Evolutionary conservation across 345 rosid species (phyloP).

Genomic region (Carallia pectinifolia): DNA sequence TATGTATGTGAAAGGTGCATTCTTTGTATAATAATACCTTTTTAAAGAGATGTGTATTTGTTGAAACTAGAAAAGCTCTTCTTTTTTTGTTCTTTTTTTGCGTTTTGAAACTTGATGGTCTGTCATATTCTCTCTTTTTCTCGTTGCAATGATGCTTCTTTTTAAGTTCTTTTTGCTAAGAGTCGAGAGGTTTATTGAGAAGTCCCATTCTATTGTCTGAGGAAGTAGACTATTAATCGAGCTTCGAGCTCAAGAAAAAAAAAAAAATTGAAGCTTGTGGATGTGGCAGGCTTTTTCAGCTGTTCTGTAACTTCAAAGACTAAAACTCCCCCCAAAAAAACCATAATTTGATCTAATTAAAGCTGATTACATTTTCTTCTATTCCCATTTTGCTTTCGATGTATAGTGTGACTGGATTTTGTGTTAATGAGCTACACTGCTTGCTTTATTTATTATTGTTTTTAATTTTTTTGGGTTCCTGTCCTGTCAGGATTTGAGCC

Average conservation of each 20-base stretch:
- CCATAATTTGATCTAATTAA: slow-evolving; percentile 30
- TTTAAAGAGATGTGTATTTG: not conserved
- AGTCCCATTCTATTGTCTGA: slow-evolving; percentile 11
- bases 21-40: not conserved
- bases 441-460: not conserved
- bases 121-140: not conserved
- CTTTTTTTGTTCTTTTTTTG: not conserved
- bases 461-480: not conserved
- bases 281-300: slow-evolving; percentile 2
- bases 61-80: not conserved
- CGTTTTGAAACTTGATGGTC: not conserved
- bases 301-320: slow-evolving; percentile 12
- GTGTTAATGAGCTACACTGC: too few species aligned
- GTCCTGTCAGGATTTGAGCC: too few species aligned
- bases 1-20: not conserved
- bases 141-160: slow-evolving; percentile 27
- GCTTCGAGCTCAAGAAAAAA: slow-evolving; percentile 20
- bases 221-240: slow-evolving; percentile 8
- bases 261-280: slow-evolving; percentile 22
- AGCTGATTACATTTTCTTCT: slow-evolving; percentile 13
- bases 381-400: not conserved
- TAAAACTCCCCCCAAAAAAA: not conserved
- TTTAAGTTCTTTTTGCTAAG: slow-evolving; percentile 15
- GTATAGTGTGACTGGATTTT: not conserved
- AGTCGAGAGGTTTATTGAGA: not conserved